A percentile compares a stretch with the other conserved stretches of the same genome.
Evolutionary conservation across 2,329 filamentous ascomycete genomes (phyloP).

Genomic region (Myriosclerotinia curreyana): DNA sequence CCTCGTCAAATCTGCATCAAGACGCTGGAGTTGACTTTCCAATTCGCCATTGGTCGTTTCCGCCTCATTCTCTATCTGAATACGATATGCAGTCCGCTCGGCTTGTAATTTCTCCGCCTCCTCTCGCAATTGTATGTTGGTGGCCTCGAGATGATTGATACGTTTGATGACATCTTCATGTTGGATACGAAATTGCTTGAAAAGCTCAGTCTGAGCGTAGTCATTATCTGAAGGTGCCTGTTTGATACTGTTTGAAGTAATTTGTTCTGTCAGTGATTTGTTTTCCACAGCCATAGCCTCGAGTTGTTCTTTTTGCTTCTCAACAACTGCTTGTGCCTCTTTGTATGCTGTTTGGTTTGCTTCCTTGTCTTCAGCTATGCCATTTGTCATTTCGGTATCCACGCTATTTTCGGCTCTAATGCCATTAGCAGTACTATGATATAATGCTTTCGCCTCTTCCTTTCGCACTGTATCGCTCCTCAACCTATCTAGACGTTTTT

Average conservation of each 20-base stretch:
- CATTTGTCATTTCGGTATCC: slow-evolving; percentile 45
- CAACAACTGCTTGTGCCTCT: slow-evolving; percentile 70
- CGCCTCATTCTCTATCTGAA: slow-evolving; percentile 76
- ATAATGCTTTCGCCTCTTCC: slow-evolving; percentile 82
- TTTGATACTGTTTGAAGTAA: slow-evolving; percentile 67
- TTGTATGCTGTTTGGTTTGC: slow-evolving; percentile 74
- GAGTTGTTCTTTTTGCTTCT: slow-evolving; percentile 85
- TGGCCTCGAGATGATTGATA: slow-evolving; percentile 86
- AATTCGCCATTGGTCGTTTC: slow-evolving; percentile 70
- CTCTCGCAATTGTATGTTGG: slow-evolving; percentile 78
- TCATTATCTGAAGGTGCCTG: slow-evolving; percentile 85
- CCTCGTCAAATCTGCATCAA: slow-evolving; percentile 81
- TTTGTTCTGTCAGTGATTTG: slow-evolving; percentile 69
- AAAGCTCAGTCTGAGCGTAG: slow-evolving; percentile 86
- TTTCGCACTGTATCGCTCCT: slow-evolving; percentile 89
- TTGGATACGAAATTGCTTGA: slow-evolving; percentile 85
- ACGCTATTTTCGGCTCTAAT: slow-evolving; percentile 46
- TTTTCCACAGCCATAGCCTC: slow-evolving; percentile 76
- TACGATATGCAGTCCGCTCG: slow-evolving; percentile 78
- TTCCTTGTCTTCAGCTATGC: slow-evolving; percentile 54
- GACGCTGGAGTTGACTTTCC: slow-evolving; percentile 74
- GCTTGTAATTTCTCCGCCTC: slow-evolving; percentile 82
- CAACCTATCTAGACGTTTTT: slow-evolving; percentile 87
- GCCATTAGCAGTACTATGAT: slow-evolving; percentile 44
- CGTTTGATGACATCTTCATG: slow-evolving; percentile 91